Conservation (phyloP, 768 basidiomycete species). For the Pisolithus marmoratus region DNA sequence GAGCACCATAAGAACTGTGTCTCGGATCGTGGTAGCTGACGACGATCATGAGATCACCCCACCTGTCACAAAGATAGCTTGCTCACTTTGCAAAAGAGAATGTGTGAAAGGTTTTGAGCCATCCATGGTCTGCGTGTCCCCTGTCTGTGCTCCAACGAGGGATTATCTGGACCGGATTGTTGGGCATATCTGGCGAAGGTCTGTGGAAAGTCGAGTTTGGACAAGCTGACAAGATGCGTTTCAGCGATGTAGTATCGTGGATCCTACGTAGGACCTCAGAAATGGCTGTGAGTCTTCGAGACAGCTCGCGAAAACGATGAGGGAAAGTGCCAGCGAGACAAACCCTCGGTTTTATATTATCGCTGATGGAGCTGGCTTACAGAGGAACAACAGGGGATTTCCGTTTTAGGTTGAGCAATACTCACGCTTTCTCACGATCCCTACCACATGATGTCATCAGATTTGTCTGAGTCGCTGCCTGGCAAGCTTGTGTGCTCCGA, state of each 20-base stretch:
- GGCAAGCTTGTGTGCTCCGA: too few relatives aligned
- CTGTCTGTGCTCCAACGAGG: slow-evolving; percentile 58
- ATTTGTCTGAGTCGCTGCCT: too few relatives aligned
- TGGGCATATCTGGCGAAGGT: neutral
- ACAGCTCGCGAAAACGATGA: neutral
- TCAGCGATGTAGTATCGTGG: too few relatives aligned
- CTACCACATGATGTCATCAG: too few relatives aligned
- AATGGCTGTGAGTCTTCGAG: neutral
- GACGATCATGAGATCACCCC: slow-evolving; percentile 5
- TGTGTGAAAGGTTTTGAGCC: slow-evolving; percentile 85
- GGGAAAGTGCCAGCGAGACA: neutral
- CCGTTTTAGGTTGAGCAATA: neutral
- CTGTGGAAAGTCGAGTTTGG: neutral
- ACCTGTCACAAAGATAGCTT: slow-evolving; percentile 4
- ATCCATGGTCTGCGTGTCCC: slow-evolving; percentile 74
- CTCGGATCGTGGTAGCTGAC: slow-evolving; percentile 53
- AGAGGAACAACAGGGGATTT: neutral
- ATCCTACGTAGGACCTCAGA: too few relatives aligned
- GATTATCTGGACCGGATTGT: slow-evolving; percentile 30
- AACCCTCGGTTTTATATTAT: neutral
- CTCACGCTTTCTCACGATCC: neutral
- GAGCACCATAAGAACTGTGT: slow-evolving; percentile 60
- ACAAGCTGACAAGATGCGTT: too few relatives aligned
- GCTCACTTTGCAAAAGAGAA: slow-evolving; percentile 70
- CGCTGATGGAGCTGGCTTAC: neutral